phyloP scores from a whole-genome alignment of 208 protist species.

The Leishmania guyanensis region DNA sequence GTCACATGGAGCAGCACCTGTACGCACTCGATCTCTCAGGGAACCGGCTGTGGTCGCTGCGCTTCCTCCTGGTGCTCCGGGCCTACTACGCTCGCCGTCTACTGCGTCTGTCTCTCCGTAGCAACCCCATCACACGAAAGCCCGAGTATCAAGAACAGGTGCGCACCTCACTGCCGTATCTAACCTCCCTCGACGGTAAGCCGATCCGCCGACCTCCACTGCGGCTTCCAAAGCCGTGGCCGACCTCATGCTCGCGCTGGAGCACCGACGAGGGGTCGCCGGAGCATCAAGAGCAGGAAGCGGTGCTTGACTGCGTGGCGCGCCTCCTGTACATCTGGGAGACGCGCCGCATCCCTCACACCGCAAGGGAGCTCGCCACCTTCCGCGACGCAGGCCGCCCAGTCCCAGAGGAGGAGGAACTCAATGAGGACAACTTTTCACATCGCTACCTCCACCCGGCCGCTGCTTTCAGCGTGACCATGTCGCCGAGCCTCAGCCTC shows the following conservation, averaged over 20 bases:
- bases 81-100: constrained; percentile 70
- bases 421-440: constrained; percentile 83
- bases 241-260: constrained; percentile 43
- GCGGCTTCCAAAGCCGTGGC: constrained; percentile 50
- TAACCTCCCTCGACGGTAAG: constrained; percentile 78
- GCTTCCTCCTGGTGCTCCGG: constrained; percentile 77
- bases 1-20: constrained; percentile 42
- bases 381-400: constrained; percentile 7
- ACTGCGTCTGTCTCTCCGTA: constrained; percentile 68
- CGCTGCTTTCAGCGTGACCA: constrained; percentile 61
- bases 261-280: not conserved
- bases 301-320: constrained; percentile 59
- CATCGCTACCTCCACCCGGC: constrained; percentile 81
- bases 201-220: constrained; percentile 79
- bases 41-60: constrained; percentile 78
- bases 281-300: constrained; percentile 21
- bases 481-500: constrained; percentile 47
- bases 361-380: constrained; percentile 34
- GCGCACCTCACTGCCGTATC: constrained; percentile 65
- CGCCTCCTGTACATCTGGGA: constrained; percentile 81
- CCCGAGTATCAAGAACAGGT: constrained; percentile 90
- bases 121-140: constrained; percentile 87
- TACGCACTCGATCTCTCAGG: constrained; percentile 79
- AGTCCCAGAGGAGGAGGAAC: constrained; percentile 54
- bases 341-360: constrained; percentile 73